Evolutionary conservation across 2,329 filamentous ascomycete species (phyloP).

Genomic region (Penicillium capsulatum): DNA sequence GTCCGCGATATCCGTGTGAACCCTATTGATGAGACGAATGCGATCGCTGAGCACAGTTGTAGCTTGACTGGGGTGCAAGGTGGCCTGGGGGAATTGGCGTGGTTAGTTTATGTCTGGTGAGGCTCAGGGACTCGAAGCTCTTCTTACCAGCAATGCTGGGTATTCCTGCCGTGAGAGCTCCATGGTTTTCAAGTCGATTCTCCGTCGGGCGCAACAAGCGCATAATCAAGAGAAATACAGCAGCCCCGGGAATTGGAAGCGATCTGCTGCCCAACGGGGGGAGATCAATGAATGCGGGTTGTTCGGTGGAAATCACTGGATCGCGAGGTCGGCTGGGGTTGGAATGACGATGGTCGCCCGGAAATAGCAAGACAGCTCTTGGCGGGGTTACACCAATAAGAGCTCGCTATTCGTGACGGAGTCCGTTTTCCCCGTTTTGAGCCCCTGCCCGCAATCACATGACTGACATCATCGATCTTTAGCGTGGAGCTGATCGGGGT

Average conservation of each 20-base stretch:
- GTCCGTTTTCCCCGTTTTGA: slow-evolving; percentile 3
- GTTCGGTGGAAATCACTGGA: slow-evolving; percentile 13
- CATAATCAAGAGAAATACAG: slow-evolving; percentile 29
- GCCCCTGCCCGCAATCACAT: slow-evolving; percentile 13
- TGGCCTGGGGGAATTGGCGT: slow-evolving; percentile 54
- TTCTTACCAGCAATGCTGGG: slow-evolving; percentile 84
- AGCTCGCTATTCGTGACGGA: not conserved
- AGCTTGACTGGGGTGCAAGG: slow-evolving; percentile 76
- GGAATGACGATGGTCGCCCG: slow-evolving; percentile 21
- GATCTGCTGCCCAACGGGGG: slow-evolving; percentile 10
- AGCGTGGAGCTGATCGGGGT: no score
- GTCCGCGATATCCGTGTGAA: slow-evolving; percentile 90
- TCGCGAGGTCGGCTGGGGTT: slow-evolving; percentile 22
- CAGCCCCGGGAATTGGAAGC: not conserved
- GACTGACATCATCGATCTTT: slow-evolving; percentile 21
- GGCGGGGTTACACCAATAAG: not conserved
- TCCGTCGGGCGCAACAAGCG: slow-evolving; percentile 22
- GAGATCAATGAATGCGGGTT: slow-evolving; percentile 16
- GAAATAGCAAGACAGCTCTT: slow-evolving; percentile 8
- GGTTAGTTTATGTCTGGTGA: slow-evolving; percentile 10
- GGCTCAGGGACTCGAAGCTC: slow-evolving; percentile 12
- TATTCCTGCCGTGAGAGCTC: slow-evolving; percentile 84
- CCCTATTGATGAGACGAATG: slow-evolving; percentile 75
- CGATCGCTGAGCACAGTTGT: slow-evolving; percentile 79
- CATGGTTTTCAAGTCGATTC: slow-evolving; percentile 48